phyloP scores from a whole-genome alignment of 495 filamentous ascomycete genomes.

The Clohesyomyces aquaticus region DNA sequence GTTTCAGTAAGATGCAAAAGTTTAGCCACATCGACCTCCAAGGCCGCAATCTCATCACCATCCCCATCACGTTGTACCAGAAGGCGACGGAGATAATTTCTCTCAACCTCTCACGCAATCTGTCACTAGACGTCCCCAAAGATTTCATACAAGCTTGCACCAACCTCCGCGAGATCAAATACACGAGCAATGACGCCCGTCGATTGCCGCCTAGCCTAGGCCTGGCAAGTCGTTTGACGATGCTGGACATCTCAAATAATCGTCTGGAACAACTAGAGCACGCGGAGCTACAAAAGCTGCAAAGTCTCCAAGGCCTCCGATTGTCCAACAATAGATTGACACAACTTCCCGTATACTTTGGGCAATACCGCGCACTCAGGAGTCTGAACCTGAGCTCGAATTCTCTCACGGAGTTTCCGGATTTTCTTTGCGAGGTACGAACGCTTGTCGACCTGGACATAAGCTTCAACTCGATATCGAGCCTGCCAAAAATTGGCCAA shows the following conservation, averaged over 20 bases:
- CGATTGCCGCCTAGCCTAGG: slow-evolving; percentile 83
- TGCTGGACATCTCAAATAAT: slow-evolving; percentile 94
- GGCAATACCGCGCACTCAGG: slow-evolving; percentile 71
- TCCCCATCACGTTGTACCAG: slow-evolving; percentile 90
- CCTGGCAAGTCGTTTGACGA: slow-evolving; percentile 77
- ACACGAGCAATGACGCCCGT: slow-evolving; percentile 85
- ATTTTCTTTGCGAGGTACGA: slow-evolving; percentile 78
- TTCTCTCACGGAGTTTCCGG: slow-evolving; percentile 79
- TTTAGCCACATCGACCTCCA: slow-evolving; percentile 91
- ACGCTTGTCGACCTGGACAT: slow-evolving; percentile 91
- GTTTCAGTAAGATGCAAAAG: slow-evolving; percentile 78
- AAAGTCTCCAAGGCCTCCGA: slow-evolving; percentile 84
- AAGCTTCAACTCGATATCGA: slow-evolving; percentile 89
- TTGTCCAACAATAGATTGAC: slow-evolving; percentile 89
- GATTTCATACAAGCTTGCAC: slow-evolving; percentile 96
- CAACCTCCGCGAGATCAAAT: slow-evolving; percentile 93
- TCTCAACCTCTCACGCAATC: slow-evolving; percentile 87
- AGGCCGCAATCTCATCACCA: slow-evolving; percentile 90
- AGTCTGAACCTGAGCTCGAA: slow-evolving; percentile 92
- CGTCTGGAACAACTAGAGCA: slow-evolving; percentile 83
- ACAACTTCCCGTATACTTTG: slow-evolving; percentile 77
- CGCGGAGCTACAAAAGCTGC: slow-evolving; percentile 70
- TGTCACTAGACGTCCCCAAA: slow-evolving; percentile 88
- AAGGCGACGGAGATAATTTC: slow-evolving; percentile 92
- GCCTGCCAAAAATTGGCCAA: slow-evolving; percentile 76